Evolutionary conservation across 768 basidiomycete species (phyloP), one percentile per base, ranked within the genome.

Genomic region (Russula ochroleuca): DNA sequence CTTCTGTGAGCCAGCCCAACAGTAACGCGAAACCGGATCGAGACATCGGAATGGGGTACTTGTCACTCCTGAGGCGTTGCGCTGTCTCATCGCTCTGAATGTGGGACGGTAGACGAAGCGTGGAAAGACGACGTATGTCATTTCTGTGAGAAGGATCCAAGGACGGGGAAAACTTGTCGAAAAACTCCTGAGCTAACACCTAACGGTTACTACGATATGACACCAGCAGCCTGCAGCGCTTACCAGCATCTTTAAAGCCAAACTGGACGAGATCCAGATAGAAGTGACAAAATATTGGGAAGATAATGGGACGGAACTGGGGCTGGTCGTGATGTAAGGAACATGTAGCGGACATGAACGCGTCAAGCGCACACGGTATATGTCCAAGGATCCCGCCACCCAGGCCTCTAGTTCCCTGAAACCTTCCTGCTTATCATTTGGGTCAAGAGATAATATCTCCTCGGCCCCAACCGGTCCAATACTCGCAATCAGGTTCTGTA

Each of bases 221-320:
- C 21, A 48, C 31, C n/a, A 28, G 41, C 11, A 59, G 31, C n/a
- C 13, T 25, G 7, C 9, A 28, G 54, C 54, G 76, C 86, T 66
- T 72, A 89, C 95, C 95, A 67, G 94, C 90, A 72, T 92, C 90
- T 71, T 90, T 87, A 74, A 91, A 93, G 11, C 92, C 94, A 56
- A 87, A 85, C 69, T 94, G 88, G 52, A 98, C 86, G 54, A 99
- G 82, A 73, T 98, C 96, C 35, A 99, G 80, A 74, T 96, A 98
- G 72, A 98, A 98, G 75, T 99, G 94, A 55, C 91, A 93, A 72
- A 98, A 98, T 66, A 99, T 90, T 3, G 97, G 97, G 72, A 94
- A 97, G 17, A 97, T 76, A 40, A 99, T 88, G 50, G 92, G 94
- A 50, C 90, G 82, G 69, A 99, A 90, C 75, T 99, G 95, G 59